phyloP scores from a whole-genome alignment of 305 asterid species.

The Euphrasia arctica region DNA sequence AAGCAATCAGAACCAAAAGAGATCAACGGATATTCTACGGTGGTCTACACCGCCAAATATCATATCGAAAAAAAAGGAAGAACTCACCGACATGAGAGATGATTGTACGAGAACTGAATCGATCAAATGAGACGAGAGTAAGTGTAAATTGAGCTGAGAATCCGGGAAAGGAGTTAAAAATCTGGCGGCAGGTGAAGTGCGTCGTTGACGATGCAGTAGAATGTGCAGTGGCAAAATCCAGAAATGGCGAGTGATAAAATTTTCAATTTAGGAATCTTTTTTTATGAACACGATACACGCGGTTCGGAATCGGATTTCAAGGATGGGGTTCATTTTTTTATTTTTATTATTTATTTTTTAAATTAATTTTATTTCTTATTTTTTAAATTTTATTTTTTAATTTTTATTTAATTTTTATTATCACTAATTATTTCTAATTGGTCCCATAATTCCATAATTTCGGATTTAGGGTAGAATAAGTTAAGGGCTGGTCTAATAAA shows the following conservation, averaged over 20 bases:
- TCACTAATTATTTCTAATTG: too few relatives aligned
- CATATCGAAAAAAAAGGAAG: neutral
- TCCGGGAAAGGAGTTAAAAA: constrained; percentile 16
- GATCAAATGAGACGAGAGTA: neutral
- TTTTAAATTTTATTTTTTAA: too few relatives aligned
- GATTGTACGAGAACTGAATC: constrained; percentile 16
- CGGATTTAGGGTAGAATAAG: too few relatives aligned
- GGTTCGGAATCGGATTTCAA: constrained; percentile 13
- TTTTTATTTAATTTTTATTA: too few relatives aligned
- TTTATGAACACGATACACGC: constrained; percentile 10
- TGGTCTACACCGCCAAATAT: neutral
- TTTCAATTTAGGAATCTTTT: constrained; percentile 4
- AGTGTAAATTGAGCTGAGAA: constrained; percentile 18
- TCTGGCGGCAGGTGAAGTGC: constrained; percentile 30
- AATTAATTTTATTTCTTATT: too few relatives aligned
- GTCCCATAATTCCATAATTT: too few relatives aligned
- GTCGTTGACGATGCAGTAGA: constrained; percentile 28
- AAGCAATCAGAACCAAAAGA: constrained; percentile 4
- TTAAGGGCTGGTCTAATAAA: too few relatives aligned
- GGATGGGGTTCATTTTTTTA: constrained; percentile 2
- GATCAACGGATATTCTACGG: constrained; percentile 25
- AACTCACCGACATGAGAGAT: constrained; percentile 46
- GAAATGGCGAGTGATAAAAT: neutral
- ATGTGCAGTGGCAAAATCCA: constrained; percentile 23
- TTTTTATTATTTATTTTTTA: too few relatives aligned